phyloP scores from a whole-genome alignment of 1,139 yeast species.

The Geotrichum phurueaensis region DNA sequence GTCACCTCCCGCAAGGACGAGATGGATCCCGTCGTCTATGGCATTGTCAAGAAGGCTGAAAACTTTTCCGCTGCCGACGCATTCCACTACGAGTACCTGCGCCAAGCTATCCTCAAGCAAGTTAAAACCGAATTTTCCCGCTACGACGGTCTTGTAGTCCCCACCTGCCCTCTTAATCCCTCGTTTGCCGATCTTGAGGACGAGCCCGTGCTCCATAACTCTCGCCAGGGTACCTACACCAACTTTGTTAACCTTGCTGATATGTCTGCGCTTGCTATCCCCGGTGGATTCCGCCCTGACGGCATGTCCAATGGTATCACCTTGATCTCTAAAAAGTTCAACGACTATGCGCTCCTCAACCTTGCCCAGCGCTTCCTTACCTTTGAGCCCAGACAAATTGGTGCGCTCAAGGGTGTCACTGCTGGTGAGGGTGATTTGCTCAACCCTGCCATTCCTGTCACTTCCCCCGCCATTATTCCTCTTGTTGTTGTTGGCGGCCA shows the following conservation, averaged over 20 bases:
- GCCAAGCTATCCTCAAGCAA: slow-evolving; percentile 66
- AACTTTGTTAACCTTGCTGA: slow-evolving; percentile 94
- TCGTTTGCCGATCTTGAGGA: slow-evolving; percentile 59
- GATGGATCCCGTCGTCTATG: slow-evolving; percentile 77
- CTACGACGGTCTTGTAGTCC: slow-evolving; percentile 75
- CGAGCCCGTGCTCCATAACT: slow-evolving; percentile 80
- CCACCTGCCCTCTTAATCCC: slow-evolving; percentile 92
- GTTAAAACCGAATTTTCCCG: slow-evolving; percentile 50
- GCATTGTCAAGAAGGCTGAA: slow-evolving; percentile 73
- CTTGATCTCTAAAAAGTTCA: slow-evolving; percentile 69
- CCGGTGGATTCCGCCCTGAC: slow-evolving; percentile 78
- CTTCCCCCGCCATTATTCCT: slow-evolving; percentile 42
- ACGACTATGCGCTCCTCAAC: slow-evolving; percentile 83
- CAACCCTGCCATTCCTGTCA: slow-evolving; percentile 36
- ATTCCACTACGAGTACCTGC: slow-evolving; percentile 76
- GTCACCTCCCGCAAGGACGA: slow-evolving; percentile 59
- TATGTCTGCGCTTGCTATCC: slow-evolving; percentile 83
- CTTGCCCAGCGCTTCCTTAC: slow-evolving; percentile 67
- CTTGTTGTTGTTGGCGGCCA: slow-evolving; percentile 97
- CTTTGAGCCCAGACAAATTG: slow-evolving; percentile 44
- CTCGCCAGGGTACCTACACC: slow-evolving; percentile 93
- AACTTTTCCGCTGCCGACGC: slow-evolving; percentile 74
- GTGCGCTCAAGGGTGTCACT: slow-evolving; percentile 35
- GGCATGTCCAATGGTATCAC: slow-evolving; percentile 91
- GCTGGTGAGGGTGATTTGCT: slow-evolving; percentile 40